These are phyloP conservation scores for Mrakia blollopis DNA, from an alignment of 768 basidiomycete species.

Conservation along the genomic window DNA sequence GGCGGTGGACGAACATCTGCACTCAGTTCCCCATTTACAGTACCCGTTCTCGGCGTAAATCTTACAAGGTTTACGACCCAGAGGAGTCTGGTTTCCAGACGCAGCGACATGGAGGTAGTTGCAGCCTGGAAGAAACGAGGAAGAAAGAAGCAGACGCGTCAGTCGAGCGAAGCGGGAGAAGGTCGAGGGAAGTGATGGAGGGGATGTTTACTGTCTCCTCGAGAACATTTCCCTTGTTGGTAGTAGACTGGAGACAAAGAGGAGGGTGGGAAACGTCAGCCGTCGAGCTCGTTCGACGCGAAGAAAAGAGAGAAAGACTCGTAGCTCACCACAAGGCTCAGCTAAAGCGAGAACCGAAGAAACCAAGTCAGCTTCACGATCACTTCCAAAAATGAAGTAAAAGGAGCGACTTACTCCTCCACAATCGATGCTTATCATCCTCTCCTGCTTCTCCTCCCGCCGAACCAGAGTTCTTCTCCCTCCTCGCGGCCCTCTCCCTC, in stretches of 20 bases:
- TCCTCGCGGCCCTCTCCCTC: background rate
- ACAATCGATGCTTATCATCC: constrained; percentile 19
- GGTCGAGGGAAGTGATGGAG: background rate
- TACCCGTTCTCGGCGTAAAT: constrained; percentile 4
- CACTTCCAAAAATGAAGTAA: background rate
- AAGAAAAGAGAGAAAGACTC: background rate
- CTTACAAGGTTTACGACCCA: constrained; percentile 22
- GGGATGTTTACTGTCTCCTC: constrained; percentile 11
- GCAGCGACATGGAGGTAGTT: constrained; percentile 22
- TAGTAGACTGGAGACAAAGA: background rate
- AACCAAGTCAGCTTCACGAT: background rate
- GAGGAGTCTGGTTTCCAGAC: background rate
- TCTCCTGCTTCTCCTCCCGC: background rate
- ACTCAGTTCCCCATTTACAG: constrained; percentile 3
- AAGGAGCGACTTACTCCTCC: background rate
- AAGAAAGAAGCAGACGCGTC: background rate
- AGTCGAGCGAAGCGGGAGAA: background rate
- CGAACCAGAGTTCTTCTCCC: background rate
- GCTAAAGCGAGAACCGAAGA: background rate
- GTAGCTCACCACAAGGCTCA: background rate
- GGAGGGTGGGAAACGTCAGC: background rate
- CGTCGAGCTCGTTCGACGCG: background rate
- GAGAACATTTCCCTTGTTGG: constrained; percentile 7
- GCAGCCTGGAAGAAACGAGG: background rate
- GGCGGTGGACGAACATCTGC: background rate